Evolutionary conservation across 2,329 filamentous ascomycete genomes (phyloP).

Genomic region (Fusarium guadeloupense): DNA sequence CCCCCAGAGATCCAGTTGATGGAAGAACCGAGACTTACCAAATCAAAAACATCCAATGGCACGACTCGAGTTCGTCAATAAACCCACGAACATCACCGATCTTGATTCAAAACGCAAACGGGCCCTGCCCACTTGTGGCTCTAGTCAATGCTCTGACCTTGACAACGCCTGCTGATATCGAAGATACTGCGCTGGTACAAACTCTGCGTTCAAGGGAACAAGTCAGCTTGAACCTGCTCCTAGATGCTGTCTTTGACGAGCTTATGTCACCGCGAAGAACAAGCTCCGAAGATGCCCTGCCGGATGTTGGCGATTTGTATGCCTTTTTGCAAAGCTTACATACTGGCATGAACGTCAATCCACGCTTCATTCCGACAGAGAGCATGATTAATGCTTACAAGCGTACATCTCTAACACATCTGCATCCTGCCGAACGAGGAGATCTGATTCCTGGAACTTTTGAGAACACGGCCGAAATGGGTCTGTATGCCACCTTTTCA

Average conservation of each 20-base stretch:
- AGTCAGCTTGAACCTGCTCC: conserved; percentile 83
- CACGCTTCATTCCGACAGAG: conserved; percentile 75
- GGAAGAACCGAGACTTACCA: conserved; percentile 81
- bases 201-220: conserved; percentile 83
- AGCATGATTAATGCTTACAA: conserved; percentile 59
- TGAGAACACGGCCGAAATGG: conserved; percentile 86
- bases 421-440: conserved; percentile 60
- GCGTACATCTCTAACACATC: conserved; percentile 62
- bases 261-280: conserved; percentile 81
- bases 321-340: conserved; percentile 87
- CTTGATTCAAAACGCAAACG: conserved; percentile 91
- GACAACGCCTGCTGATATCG: conserved; percentile 73
- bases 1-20: conserved; percentile 55
- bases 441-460: conserved; percentile 75
- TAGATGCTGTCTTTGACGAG: conserved; percentile 93
- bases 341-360: conserved; percentile 98
- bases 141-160: conserved; percentile 91
- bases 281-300: conserved; percentile 70
- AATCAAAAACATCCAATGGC: conserved; percentile 91
- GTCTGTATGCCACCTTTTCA: conserved; percentile 88
- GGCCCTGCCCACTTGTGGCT: conserved; percentile 91
- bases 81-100: conserved; percentile 83
- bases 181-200: conserved; percentile 77
- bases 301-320: conserved; percentile 89
- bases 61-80: conserved; percentile 68